phyloP scores from a whole-genome alignment of 2,329 filamentous ascomycete species.

The Cadophora sp. region DNA sequence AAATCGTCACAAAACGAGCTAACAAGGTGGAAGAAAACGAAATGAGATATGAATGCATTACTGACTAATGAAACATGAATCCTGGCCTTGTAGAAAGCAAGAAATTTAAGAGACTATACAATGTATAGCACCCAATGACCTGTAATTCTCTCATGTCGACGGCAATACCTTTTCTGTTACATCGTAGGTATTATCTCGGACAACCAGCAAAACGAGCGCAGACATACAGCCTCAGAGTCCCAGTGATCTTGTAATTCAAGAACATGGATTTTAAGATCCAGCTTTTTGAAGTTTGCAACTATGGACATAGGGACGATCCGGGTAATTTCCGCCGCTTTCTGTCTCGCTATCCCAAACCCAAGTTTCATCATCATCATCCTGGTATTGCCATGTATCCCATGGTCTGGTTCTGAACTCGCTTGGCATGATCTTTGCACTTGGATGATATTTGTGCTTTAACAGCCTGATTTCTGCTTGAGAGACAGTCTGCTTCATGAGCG shows the following conservation, averaged over 20 bases:
- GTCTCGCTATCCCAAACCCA: background rate
- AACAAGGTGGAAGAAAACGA: background rate
- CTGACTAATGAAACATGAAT: background rate
- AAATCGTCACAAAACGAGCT: too few relatives aligned
- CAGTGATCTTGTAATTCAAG: too few relatives aligned
- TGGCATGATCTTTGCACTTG: background rate
- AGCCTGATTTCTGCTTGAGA: background rate
- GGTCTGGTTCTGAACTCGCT: background rate
- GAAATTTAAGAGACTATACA: too few relatives aligned
- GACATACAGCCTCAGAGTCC: too few relatives aligned
- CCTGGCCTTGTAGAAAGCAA: background rate
- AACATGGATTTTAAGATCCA: background rate
- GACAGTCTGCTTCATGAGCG: background rate
- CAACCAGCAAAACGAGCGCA: too few relatives aligned
- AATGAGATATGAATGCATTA: background rate
- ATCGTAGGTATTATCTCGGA: too few relatives aligned
- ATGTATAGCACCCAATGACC: too few relatives aligned
- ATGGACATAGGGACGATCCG: background rate
- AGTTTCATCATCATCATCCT: background rate
- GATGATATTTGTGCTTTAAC: background rate
- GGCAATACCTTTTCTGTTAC: too few relatives aligned
- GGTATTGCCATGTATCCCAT: background rate
- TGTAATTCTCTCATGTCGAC: too few relatives aligned
- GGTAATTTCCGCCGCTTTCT: background rate
- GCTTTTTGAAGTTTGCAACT: background rate